These are phyloP conservation scores for Umbelopsis sp. DNA, from an alignment of 192 early-diverging fungal species.

Conservation along the genomic window DNA sequence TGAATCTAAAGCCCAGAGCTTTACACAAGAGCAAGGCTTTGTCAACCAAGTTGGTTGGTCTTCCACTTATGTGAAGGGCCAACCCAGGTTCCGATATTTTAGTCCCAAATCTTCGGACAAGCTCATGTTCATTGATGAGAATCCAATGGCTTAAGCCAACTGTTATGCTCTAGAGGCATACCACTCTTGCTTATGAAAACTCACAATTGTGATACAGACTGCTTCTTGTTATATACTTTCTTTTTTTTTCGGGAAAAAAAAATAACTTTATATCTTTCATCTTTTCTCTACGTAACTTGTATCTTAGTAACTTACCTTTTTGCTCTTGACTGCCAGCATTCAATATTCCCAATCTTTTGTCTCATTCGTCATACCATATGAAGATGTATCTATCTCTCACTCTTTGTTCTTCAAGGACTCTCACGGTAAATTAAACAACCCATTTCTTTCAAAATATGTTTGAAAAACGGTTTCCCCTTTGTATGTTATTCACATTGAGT, in stretches of 20 bases:
- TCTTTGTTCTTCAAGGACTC: too few species aligned
- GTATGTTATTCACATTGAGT: too few species aligned
- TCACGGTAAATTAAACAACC: too few species aligned
- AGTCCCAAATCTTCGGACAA: conserved; percentile 44
- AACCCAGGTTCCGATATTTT: conserved; percentile 44
- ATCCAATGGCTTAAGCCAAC: conserved; percentile 23
- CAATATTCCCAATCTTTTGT: too few species aligned
- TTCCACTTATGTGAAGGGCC: conserved; percentile 25
- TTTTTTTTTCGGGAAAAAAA: neutral
- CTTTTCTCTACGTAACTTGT: conserved; percentile 2
- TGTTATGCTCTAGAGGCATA: neutral
- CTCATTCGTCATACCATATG: too few species aligned
- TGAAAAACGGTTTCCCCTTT: too few species aligned
- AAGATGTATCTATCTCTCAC: too few species aligned
- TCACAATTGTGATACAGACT: neutral
- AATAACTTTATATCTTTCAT: neutral
- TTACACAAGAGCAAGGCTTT: neutral
- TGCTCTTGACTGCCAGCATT: neutral
- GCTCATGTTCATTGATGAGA: conserved; percentile 45
- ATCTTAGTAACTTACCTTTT: neutral
- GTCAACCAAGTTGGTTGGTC: conserved; percentile 12
- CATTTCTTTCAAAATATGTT: too few species aligned
- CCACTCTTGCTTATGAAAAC: neutral
- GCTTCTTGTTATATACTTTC: conserved; percentile 14
- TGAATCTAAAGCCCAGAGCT: conserved; percentile 12